Base-by-base conservation (phyloP, 1,284 basidiomycete species). In the Pseudozyma thailandica region DNA sequence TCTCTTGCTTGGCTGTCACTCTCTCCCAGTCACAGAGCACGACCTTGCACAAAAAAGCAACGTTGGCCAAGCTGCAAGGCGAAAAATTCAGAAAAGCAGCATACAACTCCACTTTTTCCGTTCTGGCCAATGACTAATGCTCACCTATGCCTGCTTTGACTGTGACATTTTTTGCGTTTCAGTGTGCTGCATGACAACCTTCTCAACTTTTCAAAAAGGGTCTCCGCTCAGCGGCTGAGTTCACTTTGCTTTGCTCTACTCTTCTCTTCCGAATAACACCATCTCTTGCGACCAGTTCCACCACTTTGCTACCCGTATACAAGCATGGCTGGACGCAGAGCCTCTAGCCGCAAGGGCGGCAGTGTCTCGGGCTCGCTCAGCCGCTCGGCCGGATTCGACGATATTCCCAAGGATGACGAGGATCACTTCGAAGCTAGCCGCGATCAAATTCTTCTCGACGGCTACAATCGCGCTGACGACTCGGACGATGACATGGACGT, bases 371-470 rank as follows among this genome's bases (percentile, higher is more conserved):
- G 37, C 44, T 44, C 54, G 28, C 48, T 72, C 35, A 62, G 69
- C 48, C 57, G 69, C 9, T 62, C 54, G 21, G 69, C 69, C 27
- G 61, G 60, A 26, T 71, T 52, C 38, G 64, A 78, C 31, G 73
- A 82, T 47, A 62, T 76, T 28, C 72, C 71, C 8, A 69, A 69
- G 49, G 74, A 80, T 44, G 71, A 78, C 59, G 61, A 77, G 27
- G 78, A 82, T 45, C 66, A 58, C 25, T 75, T 81, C 45, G 62
- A 79, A 39, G 61, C 68, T 18, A 65, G 85, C 56, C 87, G 89
- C 51, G 93, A 96, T 79, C 88, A 89, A 80, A 91, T 95, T 60
- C 85, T 92, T 12, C 86, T 95, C 7, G 89, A 77, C 21, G 68
- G 62, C 16, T 46, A 71, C 33, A 59, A 73, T 7, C 53, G 60